Evolutionary conservation across 371 early-diverging fungal genomes (phyloP).

Genomic region (Syncephalis fuscata): DNA sequence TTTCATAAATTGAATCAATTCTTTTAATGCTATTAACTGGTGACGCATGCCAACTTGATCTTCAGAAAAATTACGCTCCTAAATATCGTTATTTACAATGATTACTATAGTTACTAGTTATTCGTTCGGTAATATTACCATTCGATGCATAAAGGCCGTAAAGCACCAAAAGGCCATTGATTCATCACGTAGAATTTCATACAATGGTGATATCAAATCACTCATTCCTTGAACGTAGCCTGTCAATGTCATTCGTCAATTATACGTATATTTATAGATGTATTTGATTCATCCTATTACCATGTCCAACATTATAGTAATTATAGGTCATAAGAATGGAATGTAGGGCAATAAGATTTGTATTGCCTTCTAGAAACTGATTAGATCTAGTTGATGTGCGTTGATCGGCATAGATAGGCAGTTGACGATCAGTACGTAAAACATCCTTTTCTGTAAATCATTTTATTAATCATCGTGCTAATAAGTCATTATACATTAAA

Average conservation of each 20-base stretch:
- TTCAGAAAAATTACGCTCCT: constrained; percentile 56
- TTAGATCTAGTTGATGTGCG: constrained; percentile 38
- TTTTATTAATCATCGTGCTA: not conserved
- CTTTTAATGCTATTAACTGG: constrained; percentile 56
- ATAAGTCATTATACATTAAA: not conserved
- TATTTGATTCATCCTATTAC: not conserved
- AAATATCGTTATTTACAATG: not conserved
- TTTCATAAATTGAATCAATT: constrained; percentile 66
- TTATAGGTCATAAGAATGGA: constrained; percentile 84
- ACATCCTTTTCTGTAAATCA: constrained; percentile 67
- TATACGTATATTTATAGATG: too few species aligned
- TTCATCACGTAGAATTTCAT: constrained; percentile 76
- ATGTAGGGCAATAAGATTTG: constrained; percentile 63
- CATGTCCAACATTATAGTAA: constrained; percentile 17
- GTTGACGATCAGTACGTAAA: constrained; percentile 74
- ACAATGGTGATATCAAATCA: constrained; percentile 75
- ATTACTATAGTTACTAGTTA: not conserved
- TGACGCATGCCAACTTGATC: constrained; percentile 84
- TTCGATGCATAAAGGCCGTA: constrained; percentile 69
- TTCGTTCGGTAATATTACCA: constrained; percentile 26
- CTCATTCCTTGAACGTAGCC: constrained; percentile 97
- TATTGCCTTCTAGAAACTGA: constrained; percentile 30
- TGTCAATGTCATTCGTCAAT: constrained; percentile 4
- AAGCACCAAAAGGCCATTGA: constrained; percentile 87
- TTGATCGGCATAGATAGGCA: constrained; percentile 55